Conservation (phyloP, 2,329 filamentous ascomycete genomes). For the Tolypocladium tropicale region DNA sequence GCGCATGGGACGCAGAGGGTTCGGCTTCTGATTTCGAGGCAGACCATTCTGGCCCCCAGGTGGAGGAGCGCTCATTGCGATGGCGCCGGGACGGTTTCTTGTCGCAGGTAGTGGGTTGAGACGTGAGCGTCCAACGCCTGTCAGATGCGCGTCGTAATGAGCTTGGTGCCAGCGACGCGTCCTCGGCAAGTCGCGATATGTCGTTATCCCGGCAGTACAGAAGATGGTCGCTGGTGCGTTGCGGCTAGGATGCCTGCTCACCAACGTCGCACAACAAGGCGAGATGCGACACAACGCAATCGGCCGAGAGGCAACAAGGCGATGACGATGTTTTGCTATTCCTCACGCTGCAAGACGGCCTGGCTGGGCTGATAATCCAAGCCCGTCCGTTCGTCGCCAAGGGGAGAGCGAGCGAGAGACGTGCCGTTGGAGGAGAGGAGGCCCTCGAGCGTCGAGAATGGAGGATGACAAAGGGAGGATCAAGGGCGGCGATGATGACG, state of each 20-base stretch:
- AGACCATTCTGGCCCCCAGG: slow-evolving; percentile 23
- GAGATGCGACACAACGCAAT: not conserved
- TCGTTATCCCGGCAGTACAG: not conserved
- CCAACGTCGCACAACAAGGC: not conserved
- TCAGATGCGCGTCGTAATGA: not conserved
- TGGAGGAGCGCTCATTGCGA: slow-evolving; percentile 34
- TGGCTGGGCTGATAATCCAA: not conserved
- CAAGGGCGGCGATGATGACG: not conserved
- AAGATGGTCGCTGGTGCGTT: not conserved
- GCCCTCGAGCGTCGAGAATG: not conserved
- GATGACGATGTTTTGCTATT: not conserved
- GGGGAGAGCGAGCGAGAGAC: not conserved
- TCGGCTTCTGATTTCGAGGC: slow-evolving; percentile 18
- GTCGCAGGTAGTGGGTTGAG: not conserved
- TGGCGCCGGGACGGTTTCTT: not conserved
- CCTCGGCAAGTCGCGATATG: not conserved
- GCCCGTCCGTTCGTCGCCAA: not conserved
- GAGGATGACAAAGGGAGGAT: not conserved
- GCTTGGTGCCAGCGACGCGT: not conserved
- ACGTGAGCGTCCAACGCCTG: not conserved
- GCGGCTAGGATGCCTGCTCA: not conserved
- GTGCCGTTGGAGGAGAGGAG: not conserved
- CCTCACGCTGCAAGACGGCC: not conserved
- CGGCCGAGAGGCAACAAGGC: not conserved
- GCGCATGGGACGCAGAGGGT: slow-evolving; percentile 29